Base-by-base conservation (phyloP, 352 stramenopile species). In the Aphanomyces cochlioides region DNA sequence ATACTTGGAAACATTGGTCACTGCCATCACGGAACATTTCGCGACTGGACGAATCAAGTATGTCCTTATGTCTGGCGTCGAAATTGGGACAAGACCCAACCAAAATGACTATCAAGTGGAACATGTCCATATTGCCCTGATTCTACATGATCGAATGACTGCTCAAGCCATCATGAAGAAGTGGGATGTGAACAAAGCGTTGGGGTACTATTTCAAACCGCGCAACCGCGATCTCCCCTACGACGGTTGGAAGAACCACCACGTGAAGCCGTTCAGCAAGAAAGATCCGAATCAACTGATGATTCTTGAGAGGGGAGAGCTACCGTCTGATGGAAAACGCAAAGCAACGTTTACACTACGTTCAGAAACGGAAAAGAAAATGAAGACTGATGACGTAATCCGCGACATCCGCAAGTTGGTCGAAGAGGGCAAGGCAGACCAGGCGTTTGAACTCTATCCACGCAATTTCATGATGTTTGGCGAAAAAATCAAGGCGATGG, bases 401-500 rank as follows among this genome's bases (percentile, higher is more conserved):
- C 43, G 43, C 43, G 43, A 48, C 8, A 48, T 48, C 43, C 8
- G 15, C 8, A 8, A 15, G 43, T 15, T 48, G 43, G 8, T 48
- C 8, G 43, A 48, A 48, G 15, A 48, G 43, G 43, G 15, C 15
- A 15, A 8, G 8, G 15, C 8, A 48, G 43, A 48, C 8, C 8
- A 48, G 43, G 43, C 43, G 43, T 48, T 48, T 48, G 15, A 8
- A 8, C 8, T 15, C 8, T 48, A 48, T 15, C 43, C 43, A 8
- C 43, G 43, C 15, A 48, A 15, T 8, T 48, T 15, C 15, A 48
- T 48, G 8, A 48, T 15, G 15, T 48, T 15, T 48, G 43, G 43
- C 15, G 43, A 57, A n/a, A 57, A 57, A 57, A 57, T 57, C 19
- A 57, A 57, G 19, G 48, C 48, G 48, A 6, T 57, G 48, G 6